A percentile compares a stretch with the other conserved stretches of the same genome.
Evolutionary conservation across 2,329 filamentous ascomycete genomes (phyloP).

Genomic region (Rosellinia necatrix): DNA sequence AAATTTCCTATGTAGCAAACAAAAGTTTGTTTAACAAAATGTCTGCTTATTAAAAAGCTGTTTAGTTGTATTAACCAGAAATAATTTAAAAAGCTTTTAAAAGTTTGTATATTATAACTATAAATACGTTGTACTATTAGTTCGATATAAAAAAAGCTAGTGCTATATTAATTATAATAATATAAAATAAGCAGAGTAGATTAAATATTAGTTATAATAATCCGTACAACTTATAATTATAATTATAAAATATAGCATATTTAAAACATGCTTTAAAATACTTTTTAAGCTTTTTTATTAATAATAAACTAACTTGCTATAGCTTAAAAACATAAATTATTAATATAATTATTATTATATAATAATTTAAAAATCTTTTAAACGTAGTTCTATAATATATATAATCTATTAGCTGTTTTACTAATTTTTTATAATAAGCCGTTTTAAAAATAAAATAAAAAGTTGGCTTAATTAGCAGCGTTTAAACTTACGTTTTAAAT

Average conservation of each 20-base stretch:
- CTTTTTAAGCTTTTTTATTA: conserved; percentile 6
- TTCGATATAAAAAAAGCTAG: not conserved
- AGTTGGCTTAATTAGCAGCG: not conserved
- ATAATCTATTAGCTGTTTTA: conserved; percentile 1
- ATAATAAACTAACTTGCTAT: conserved; percentile 6
- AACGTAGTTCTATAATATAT: not conserved
- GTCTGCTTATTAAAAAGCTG: not conserved
- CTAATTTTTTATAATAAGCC: conserved; percentile 9
- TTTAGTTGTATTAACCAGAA: not conserved
- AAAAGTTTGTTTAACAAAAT: too few relatives aligned
- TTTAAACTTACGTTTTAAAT: not conserved
- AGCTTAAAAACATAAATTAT: not conserved
- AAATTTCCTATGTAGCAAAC: too few relatives aligned
- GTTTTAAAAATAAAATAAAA: conserved; percentile 8
- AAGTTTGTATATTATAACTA: not conserved
- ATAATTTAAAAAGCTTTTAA: not conserved
- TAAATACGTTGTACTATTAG: too few relatives aligned
- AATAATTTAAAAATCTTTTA: conserved; percentile 11
- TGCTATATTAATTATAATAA: not conserved
- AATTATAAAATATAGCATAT: not conserved
- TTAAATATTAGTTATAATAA: not conserved
- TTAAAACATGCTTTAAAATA: not conserved
- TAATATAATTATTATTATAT: not conserved
- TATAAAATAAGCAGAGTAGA: not conserved
- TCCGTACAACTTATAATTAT: not conserved